Base-by-base conservation (phyloP, 805 yeast species). In the Saturnispora ahearnii region DNA sequence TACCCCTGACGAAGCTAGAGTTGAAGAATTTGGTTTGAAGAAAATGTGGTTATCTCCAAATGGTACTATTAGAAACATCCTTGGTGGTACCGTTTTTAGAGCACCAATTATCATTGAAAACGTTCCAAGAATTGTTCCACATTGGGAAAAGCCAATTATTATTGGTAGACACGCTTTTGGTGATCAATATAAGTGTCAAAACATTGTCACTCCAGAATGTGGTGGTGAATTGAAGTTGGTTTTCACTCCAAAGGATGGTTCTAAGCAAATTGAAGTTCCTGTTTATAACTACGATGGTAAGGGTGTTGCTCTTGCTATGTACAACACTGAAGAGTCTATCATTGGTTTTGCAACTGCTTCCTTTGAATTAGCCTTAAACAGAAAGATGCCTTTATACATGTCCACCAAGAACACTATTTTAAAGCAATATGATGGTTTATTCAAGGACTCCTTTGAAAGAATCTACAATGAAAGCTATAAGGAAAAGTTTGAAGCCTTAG, bases 1-100 rank as follows among this genome's bases (percentile, higher is more conserved):
- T 67, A 91, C 98, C n/a, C 97, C 98, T 7, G 96, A 87, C 65
- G 98, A 91, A 73, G 93, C 87, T 44, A 81, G 98, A 62, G 97
- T 91, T 48, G 73, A 86, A 68, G 98, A 91, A 69, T 91, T 88
- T 69, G 72, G 77, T 50, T 77, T 91, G 68, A 89, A 91, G 73
- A 85, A 89, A 68, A 91, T 91, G 98, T 91, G 97, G 97, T 76
- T 84, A 53, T 87, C 96, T 13, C 98, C 98, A 56, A 91, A 91
- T 70, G 98, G 98, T 53, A 91, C 98, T 46, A 87, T 91, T 66
- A 83, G 98, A 72, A 91, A 91, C 73, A 84, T 91, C 54, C 73
- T 91, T 53, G 96, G 96, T 46, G 98, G 98, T 53, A 91, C 97
- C 29, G 96, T 91, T 43, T 91, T 91, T 77, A 80, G 98, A 63